A percentile compares a stretch with the other conserved stretches of the same genome.
These are phyloP conservation scores for Ensete ventricosum DNA, from an alignment of 176 grass and related monocot genomes.

Conservation along the genomic window DNA sequence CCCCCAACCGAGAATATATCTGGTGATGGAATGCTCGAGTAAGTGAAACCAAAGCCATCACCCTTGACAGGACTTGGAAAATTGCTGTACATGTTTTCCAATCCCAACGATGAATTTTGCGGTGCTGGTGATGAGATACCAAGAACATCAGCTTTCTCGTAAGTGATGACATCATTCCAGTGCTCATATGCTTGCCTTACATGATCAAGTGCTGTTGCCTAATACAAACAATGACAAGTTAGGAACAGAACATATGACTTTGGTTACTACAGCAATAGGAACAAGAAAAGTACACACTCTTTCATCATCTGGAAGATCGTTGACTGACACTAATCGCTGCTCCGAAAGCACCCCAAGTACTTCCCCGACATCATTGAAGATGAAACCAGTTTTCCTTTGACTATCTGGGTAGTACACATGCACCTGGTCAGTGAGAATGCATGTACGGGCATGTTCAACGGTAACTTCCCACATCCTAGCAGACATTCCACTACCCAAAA, in stretches of 20 bases:
- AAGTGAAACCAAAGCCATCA: constrained; percentile 40
- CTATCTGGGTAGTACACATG: constrained; percentile 50
- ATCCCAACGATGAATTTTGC: constrained; percentile 25
- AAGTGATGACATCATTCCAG: constrained; percentile 53
- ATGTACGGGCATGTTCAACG: constrained; percentile 67
- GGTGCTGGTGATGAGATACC: background rate
- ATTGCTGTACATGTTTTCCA: constrained; percentile 39
- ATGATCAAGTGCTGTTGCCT: constrained; percentile 47
- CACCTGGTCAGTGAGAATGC: constrained; percentile 45
- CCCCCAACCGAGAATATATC: constrained; percentile 48
- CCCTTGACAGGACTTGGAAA: constrained; percentile 25
- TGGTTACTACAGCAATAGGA: background rate
- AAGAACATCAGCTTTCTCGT: constrained; percentile 34
- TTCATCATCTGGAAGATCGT: constrained; percentile 49
- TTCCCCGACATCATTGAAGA: constrained; percentile 78
- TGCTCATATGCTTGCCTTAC: constrained; percentile 65
- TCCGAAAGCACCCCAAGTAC: constrained; percentile 48
- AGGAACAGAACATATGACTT: constrained; percentile 7
- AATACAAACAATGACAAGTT: constrained; percentile 17
- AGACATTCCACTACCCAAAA: constrained; percentile 89
- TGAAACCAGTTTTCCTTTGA: constrained; percentile 42
- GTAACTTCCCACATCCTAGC: constrained; percentile 80
- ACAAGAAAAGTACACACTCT: constrained; percentile 36
- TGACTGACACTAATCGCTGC: constrained; percentile 37
- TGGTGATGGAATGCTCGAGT: constrained; percentile 35